Conservation (phyloP, 2,329 filamentous ascomycete species). For the Fusarium albosuccineum region DNA sequence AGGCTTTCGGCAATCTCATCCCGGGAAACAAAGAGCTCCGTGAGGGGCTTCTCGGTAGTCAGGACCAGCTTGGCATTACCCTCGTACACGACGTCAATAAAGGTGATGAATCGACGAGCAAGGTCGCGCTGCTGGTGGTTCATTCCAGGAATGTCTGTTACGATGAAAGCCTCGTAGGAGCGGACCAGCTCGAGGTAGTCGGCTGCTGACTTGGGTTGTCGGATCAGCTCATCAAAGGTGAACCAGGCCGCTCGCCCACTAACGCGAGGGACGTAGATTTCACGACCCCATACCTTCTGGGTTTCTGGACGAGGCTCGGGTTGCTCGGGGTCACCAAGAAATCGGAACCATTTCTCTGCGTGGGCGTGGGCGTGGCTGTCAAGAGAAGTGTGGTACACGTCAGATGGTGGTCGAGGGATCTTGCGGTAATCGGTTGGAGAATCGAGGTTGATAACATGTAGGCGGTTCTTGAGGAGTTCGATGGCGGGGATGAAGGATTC, state of each 20-base stretch:
- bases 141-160: conserved; percentile 94
- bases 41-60: conserved; percentile 87
- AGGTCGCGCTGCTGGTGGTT: conserved; percentile 87
- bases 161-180: conserved; percentile 91
- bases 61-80: conserved; percentile 92
- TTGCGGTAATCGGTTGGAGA: conserved; percentile 97
- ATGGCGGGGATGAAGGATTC: conserved; percentile 97
- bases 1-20: conserved; percentile 73
- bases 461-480: conserved; percentile 84
- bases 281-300: conserved; percentile 92
- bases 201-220: conserved; percentile 87
- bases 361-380: conserved; percentile 82
- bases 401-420: conserved; percentile 91
- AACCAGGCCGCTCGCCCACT: conserved; percentile 92
- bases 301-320: conserved; percentile 80
- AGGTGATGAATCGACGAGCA: conserved; percentile 94
- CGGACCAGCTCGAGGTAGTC: conserved; percentile 95
- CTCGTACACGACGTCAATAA: conserved; percentile 97
- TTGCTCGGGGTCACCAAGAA: conserved; percentile 86
- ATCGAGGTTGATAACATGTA: conserved; percentile 94
- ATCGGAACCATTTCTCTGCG: conserved; percentile 95
- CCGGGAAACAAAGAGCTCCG: conserved; percentile 85
- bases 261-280: conserved; percentile 87
- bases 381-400: conserved; percentile 92
- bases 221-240: conserved; percentile 92